phyloP scores from a whole-genome alignment of 2,329 filamentous ascomycete genomes.

The Metarhizium guizhouense region DNA sequence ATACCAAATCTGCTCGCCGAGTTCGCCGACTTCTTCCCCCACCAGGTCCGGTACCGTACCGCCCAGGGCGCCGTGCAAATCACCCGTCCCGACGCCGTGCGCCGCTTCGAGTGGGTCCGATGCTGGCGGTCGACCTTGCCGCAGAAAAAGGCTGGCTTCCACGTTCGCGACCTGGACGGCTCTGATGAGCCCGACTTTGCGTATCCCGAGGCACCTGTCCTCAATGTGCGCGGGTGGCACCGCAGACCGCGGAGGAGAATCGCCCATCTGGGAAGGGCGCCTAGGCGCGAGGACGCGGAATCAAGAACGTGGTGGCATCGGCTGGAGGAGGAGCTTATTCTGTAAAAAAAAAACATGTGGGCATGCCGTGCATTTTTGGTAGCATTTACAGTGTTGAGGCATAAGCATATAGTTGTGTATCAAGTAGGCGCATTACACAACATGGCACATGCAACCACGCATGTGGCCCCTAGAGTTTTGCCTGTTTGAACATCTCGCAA shows the following conservation, averaged over 20 bases:
- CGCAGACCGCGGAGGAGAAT: conserved; percentile 15
- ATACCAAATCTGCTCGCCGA: conserved; percentile 24
- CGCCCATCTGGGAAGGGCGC: conserved; percentile 12
- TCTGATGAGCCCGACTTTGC: conserved; percentile 11
- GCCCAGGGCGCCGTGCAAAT: conserved; percentile 21
- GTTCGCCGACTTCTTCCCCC: conserved; percentile 24
- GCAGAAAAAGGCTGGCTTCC: conserved; percentile 12
- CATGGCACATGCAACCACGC: too few species aligned
- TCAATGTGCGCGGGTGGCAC: conserved; percentile 16
- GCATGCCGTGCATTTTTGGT: not conserved
- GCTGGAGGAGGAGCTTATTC: conserved; percentile 21
- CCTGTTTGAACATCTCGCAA: too few species aligned
- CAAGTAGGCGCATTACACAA: not conserved
- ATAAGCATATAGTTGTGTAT: not conserved
- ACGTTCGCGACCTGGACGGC: conserved; percentile 7
- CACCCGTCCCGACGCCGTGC: conserved; percentile 11
- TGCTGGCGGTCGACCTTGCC: conserved; percentile 18
- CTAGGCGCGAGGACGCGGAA: conserved; percentile 8
- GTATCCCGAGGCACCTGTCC: conserved; percentile 14
- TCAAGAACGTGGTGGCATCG: conserved; percentile 18
- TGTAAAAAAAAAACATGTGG: conserved; percentile 10
- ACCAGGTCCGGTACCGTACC: conserved; percentile 22
- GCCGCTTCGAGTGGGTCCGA: conserved; percentile 14
- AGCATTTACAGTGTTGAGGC: not conserved
- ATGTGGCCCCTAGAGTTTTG: too few species aligned